Evolutionary conservation across 148 eudicot species (phyloP).

Genomic region (Pharnaceum exiguum): DNA sequence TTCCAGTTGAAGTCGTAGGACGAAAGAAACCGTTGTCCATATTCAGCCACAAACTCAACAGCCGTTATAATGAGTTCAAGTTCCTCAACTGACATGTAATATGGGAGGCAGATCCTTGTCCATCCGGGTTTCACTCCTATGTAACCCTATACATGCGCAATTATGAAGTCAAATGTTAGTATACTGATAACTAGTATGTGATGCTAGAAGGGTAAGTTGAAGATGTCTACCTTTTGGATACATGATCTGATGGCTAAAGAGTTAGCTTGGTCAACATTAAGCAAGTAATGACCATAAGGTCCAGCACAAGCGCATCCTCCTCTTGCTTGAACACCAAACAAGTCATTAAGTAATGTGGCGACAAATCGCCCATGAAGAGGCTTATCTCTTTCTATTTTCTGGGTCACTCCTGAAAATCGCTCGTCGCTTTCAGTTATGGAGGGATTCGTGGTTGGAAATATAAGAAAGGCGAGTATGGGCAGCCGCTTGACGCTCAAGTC

Average conservation of each 20-base stretch:
- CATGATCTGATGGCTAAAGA: slow-evolving; percentile 43
- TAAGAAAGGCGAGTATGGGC: slow-evolving; percentile 43
- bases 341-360: slow-evolving; percentile 53
- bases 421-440: slow-evolving; percentile 4
- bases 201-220: neutral
- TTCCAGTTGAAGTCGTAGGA: slow-evolving; percentile 56
- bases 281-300: slow-evolving; percentile 53
- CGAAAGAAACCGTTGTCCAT: slow-evolving; percentile 57
- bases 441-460: slow-evolving; percentile 21
- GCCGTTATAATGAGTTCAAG: slow-evolving; percentile 58
- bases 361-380: slow-evolving; percentile 53
- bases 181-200: neutral
- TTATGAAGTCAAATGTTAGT: neutral
- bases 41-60: slow-evolving; percentile 48
- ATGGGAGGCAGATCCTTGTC: slow-evolving; percentile 58
- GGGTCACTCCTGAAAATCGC: too few relatives aligned
- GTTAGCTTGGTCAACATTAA: slow-evolving; percentile 26
- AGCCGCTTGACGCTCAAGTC: slow-evolving; percentile 33
- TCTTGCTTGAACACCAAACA: slow-evolving; percentile 65
- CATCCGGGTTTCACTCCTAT: slow-evolving; percentile 57
- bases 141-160: slow-evolving; percentile 28
- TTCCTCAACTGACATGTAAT: slow-evolving; percentile 57
- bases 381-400: too few relatives aligned
- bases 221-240: slow-evolving; percentile 32
- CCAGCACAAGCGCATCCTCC: slow-evolving; percentile 77